These are phyloP conservation scores for Blastocystis sp. DNA, from an alignment of 352 stramenopile genomes.

Conservation along the genomic window DNA sequence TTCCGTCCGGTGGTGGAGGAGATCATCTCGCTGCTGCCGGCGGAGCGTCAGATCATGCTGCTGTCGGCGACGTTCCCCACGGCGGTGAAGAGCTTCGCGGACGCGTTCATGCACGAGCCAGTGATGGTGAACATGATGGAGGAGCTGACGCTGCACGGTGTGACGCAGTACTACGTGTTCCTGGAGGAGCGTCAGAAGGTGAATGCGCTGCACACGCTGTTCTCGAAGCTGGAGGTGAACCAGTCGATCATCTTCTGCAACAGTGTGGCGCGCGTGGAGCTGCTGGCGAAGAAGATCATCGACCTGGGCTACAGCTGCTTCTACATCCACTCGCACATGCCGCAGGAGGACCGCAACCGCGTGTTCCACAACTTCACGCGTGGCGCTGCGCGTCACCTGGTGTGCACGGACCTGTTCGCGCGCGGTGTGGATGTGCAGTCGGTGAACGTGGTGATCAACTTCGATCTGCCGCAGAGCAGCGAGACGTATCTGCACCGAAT, in stretches of 20 bases:
- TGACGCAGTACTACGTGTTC: slow-evolving; percentile 99
- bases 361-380: slow-evolving; percentile 99
- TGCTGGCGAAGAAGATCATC: slow-evolving; percentile 97
- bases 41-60: slow-evolving; percentile 91
- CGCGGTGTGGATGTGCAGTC: slow-evolving; percentile 98
- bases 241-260: slow-evolving; percentile 99
- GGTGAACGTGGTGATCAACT: slow-evolving; percentile 99
- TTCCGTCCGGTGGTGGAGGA: slow-evolving; percentile 94
- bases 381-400: slow-evolving; percentile 85
- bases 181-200: slow-evolving; percentile 97
- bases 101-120: slow-evolving; percentile 90
- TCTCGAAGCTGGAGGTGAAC: slow-evolving; percentile 96
- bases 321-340: slow-evolving; percentile 99
- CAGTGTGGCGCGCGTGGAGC: slow-evolving; percentile 93
- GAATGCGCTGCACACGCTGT: slow-evolving; percentile 96
- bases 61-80: slow-evolving; percentile 98
- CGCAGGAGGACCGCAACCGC: slow-evolving; percentile 93
- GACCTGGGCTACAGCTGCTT: slow-evolving; percentile 97
- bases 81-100: slow-evolving; percentile 94
- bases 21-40: slow-evolving; percentile 81
- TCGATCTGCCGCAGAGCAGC: slow-evolving; percentile 98
- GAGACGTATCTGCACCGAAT: slow-evolving; percentile 99
- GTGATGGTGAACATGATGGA: slow-evolving; percentile 99
- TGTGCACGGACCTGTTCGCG: slow-evolving; percentile 93
- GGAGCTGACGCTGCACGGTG: slow-evolving; percentile 91